Conservation (phyloP, 768 basidiomycete genomes). For the Strobilomyces dryophilus region DNA sequence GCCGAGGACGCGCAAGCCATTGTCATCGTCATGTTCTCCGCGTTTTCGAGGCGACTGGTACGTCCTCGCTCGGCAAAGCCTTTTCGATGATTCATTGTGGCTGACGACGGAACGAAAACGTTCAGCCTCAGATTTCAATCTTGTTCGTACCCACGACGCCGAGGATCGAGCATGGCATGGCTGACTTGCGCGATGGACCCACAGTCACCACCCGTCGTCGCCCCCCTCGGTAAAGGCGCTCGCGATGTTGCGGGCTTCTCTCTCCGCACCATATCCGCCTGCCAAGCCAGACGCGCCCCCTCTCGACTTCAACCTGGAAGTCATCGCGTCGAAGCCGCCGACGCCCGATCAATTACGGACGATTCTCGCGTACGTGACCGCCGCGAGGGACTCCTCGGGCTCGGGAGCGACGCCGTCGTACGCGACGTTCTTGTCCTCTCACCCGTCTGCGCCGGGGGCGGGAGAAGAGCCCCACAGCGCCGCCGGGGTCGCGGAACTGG, state of each 20-base stretch:
- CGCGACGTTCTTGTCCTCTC: constrained; percentile 54
- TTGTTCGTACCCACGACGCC: constrained; percentile 49
- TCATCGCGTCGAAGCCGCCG: constrained; percentile 61
- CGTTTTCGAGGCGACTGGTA: constrained; percentile 35
- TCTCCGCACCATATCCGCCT: constrained; percentile 61
- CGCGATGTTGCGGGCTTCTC: constrained; percentile 51
- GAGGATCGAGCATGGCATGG: too few relatives aligned
- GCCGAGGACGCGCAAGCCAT: background rate
- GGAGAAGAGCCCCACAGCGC: constrained; percentile 39
- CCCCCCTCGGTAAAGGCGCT: constrained; percentile 64
- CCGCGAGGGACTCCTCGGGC: constrained; percentile 30
- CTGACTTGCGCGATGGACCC: background rate
- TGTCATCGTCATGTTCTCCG: constrained; percentile 30
- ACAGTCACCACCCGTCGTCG: constrained; percentile 62
- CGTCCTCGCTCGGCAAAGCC: constrained; percentile 10
- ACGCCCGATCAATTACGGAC: constrained; percentile 64
- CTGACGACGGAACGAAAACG: background rate
- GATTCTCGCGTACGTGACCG: constrained; percentile 55
- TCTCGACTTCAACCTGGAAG: constrained; percentile 66
- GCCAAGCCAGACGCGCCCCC: constrained; percentile 42
- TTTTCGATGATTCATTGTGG: background rate
- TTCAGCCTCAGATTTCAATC: constrained; percentile 58
- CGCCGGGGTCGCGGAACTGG: constrained; percentile 47
- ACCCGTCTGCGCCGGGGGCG: constrained; percentile 43
- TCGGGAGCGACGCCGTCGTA: constrained; percentile 27